Base-by-base conservation (phyloP, 2,329 filamentous ascomycete species). In the Lachnellula arida region DNA sequence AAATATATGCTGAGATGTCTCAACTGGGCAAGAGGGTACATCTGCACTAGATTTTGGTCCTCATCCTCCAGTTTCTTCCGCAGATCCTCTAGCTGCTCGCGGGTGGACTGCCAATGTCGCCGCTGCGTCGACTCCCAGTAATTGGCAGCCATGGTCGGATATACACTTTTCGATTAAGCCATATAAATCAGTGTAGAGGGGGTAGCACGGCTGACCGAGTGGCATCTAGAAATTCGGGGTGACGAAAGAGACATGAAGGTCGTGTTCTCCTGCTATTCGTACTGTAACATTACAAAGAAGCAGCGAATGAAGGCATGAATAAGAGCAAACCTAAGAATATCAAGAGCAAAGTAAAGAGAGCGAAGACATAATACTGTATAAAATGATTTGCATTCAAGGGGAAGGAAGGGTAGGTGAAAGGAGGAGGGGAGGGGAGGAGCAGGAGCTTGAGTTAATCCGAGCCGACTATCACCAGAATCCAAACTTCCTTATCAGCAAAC, bases 41-140 rank as follows among this genome's bases (percentile, higher is more conserved):
- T 85, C 65, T 87, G 85, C 58, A 91, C 84, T 14, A 93, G 77
- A 44, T 81, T 80, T 60, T 84, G 81, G 67, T 96, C 88, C 57
- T 87, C 84, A 60, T 91, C 87, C 67, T 89, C 88, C 46, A 96
- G 83, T 66, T 84, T 84, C 69, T 87, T 83, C 55, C 93, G 86
- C 71, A 89, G 83, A 51, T 87, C 80, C 14, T 84, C 82, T 52
- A 99, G 80, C 70, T 92, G 85, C 60, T 91, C 85, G 68, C 90
- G 88, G 47, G 89, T 87, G 73, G 96, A 96, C 55, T 90, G 88
- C 94, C 94, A 99, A 76, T 89, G 84, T 64, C 85, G 87, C 65
- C 87, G 84, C 75, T 99, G 94, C 25, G 91, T 94, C 54, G 94
- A 97, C 62, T 91, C 88, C 92, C 92, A 99, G 76, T 93, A 99